These are phyloP conservation scores for Strobilomyces dryophilus DNA, from an alignment of 768 basidiomycete genomes.

Conservation along the genomic window DNA sequence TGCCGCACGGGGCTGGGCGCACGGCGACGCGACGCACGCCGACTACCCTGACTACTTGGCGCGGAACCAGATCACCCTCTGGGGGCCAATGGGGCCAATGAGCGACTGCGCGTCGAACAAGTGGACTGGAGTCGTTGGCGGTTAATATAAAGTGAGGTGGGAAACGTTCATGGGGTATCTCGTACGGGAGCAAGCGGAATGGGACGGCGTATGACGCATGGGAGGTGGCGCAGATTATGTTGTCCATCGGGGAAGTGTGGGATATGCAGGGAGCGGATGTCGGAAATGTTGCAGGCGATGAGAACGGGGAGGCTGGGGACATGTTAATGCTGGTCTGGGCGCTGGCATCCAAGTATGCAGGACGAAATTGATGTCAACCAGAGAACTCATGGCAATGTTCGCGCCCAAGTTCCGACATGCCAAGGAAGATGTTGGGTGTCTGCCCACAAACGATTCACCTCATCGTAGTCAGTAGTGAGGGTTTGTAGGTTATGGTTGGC, in stretches of 20 bases:
- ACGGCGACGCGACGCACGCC: constrained; percentile 29
- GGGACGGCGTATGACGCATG: constrained; percentile 28
- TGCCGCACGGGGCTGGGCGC: constrained; percentile 29
- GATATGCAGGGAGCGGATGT: constrained; percentile 20
- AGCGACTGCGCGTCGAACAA: constrained; percentile 43
- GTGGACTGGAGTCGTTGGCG: constrained; percentile 37
- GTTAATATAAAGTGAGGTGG: constrained; percentile 37
- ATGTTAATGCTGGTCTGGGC: constrained; percentile 17
- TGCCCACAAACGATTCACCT: too few relatives aligned
- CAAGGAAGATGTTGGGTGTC: too few relatives aligned
- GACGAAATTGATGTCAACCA: too few relatives aligned
- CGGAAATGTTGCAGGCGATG: background rate
- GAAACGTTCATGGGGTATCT: constrained; percentile 33
- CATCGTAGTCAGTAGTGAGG: too few relatives aligned
- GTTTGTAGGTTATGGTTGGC: too few relatives aligned
- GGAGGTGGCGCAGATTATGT: constrained; percentile 21
- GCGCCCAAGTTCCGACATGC: too few relatives aligned
- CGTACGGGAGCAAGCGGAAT: constrained; percentile 22
- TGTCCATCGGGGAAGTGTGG: constrained; percentile 34
- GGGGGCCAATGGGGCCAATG: constrained; percentile 40
- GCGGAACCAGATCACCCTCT: constrained; percentile 41
- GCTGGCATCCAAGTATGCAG: constrained; percentile 13
- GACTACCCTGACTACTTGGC: constrained; percentile 36
- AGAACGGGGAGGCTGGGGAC: constrained; percentile 12
- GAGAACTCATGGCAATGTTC: too few relatives aligned